Evolutionary conservation across 1,139 yeast genomes (phyloP).

Genomic region (Protomyces arabidopsidicola): DNA sequence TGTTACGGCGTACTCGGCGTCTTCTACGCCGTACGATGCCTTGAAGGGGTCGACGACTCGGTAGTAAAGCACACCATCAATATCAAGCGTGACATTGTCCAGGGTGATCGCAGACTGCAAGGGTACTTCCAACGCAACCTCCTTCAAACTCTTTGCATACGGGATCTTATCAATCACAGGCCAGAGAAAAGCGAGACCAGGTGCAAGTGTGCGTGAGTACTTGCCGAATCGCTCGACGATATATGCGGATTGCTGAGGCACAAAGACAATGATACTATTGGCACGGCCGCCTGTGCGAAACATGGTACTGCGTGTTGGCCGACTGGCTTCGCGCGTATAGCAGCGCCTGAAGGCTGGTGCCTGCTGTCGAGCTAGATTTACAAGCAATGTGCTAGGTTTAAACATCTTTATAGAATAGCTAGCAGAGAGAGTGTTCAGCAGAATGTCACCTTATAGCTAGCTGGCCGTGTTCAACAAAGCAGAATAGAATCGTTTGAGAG

Average conservation of each 20-base stretch:
- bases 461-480: no score
- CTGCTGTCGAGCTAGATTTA: background rate
- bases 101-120: constrained; percentile 79
- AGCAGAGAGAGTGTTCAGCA: background rate
- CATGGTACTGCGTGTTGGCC: background rate
- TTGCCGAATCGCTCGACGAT: constrained; percentile 89
- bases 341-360: background rate
- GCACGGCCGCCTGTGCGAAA: constrained; percentile 35
- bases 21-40: constrained; percentile 85
- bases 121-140: constrained; percentile 78
- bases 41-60: constrained; percentile 75
- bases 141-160: constrained; percentile 77
- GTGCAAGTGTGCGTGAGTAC: constrained; percentile 63
- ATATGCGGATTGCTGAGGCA: constrained; percentile 90
- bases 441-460: no score
- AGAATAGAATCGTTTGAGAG: no score
- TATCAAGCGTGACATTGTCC: constrained; percentile 76
- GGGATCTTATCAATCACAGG: constrained; percentile 72
- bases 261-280: constrained; percentile 69
- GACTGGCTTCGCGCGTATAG: background rate
- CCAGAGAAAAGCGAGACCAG: constrained; percentile 68
- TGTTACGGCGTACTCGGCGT: constrained; percentile 76
- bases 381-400: background rate
- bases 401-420: background rate
- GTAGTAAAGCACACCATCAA: constrained; percentile 78